A percentile compares a stretch with the other conserved stretches of the same genome.
Evolutionary conservation across 441 rosid genomes (phyloP).

Genomic region (Bocquillonia castaneifolia): DNA sequence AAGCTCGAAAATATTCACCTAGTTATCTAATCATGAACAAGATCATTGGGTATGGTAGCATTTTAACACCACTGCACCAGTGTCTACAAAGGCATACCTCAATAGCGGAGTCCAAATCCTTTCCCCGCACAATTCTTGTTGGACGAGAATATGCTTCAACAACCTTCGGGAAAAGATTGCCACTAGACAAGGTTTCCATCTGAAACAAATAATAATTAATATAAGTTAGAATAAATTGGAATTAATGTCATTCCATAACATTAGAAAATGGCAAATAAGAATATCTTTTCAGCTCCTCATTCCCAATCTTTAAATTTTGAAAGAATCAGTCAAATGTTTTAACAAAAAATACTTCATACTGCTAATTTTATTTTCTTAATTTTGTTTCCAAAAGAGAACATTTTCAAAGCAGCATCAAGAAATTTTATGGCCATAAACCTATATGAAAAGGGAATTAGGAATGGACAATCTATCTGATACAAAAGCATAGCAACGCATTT

Average conservation of each 20-base stretch:
- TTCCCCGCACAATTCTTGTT: constrained; percentile 90
- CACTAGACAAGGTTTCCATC: constrained; percentile 72
- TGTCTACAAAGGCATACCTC: constrained; percentile 43
- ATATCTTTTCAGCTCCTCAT: not conserved
- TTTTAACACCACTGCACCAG: not conserved
- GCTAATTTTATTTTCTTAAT: not conserved
- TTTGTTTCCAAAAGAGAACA: not conserved
- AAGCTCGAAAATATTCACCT: too few relatives aligned
- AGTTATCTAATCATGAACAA: not conserved
- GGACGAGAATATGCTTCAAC: constrained; percentile 98
- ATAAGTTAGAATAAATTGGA: too few relatives aligned
- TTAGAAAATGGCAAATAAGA: not conserved
- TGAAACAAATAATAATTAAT: constrained; percentile 33
- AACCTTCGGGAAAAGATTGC: constrained; percentile 59
- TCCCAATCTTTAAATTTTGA: too few relatives aligned
- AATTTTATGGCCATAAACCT: not conserved
- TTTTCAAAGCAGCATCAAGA: not conserved
- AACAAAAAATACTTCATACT: not conserved
- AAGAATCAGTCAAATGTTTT: not conserved
- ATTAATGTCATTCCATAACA: constrained; percentile 6
- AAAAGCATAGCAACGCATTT: not conserved
- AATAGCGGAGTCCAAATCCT: constrained; percentile 51
- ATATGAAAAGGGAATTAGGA: not conserved
- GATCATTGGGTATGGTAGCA: not conserved
- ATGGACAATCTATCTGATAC: not conserved